Evolutionary conservation across 306 rosid genomes (phyloP), one percentile per base, ranked within the genome.

Genomic region (Adenanthera pavonina): DNA sequence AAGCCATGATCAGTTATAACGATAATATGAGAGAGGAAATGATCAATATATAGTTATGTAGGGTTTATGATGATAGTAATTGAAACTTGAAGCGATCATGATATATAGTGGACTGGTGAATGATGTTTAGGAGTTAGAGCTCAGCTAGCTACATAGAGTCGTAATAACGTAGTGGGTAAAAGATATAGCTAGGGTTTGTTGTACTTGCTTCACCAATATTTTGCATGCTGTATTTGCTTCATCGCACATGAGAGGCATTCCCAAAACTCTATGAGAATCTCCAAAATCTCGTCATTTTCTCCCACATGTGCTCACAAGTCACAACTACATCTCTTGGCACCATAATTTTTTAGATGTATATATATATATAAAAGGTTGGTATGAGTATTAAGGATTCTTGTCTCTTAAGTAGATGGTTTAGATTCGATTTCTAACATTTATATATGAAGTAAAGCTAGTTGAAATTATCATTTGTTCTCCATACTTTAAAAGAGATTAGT

Each of bases 11-110:
- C n/a, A n/a, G n/a, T n/a, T n/a, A n/a, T n/a, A n/a, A n/a, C n/a
- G n/a, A 4, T 15, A 7, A 51, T 15, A 16, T 53, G n/a, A n/a
- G 47, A 78, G 70, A 71, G 40, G 8, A 60, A 53, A 77, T 64
- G 53, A 12, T n/a, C n/a, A n/a, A 38, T 48, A 11, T 48, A 48
- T 13, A 48, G 53, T 48, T 11, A 2, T 48, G 47, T 79, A 80
- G 85, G 92, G 86, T 82, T 44, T 44, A 13, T 85, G 82, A 59
- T 77, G 82, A 85, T 80, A 52, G 49, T 14, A 64, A 74, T 74
- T 81, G 84, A 81, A 80, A 80, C 78, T 53, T 53, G 62, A 56
- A 19, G 19, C 33, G 62, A n/a, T n/a, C n/a, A 7, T 53, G 8
- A 51, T 3, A 2, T 38, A 38, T 38, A 51, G 6, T 12, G 73